Base-by-base conservation (phyloP, 495 filamentous ascomycete genomes). In the Podospora didyma region DNA sequence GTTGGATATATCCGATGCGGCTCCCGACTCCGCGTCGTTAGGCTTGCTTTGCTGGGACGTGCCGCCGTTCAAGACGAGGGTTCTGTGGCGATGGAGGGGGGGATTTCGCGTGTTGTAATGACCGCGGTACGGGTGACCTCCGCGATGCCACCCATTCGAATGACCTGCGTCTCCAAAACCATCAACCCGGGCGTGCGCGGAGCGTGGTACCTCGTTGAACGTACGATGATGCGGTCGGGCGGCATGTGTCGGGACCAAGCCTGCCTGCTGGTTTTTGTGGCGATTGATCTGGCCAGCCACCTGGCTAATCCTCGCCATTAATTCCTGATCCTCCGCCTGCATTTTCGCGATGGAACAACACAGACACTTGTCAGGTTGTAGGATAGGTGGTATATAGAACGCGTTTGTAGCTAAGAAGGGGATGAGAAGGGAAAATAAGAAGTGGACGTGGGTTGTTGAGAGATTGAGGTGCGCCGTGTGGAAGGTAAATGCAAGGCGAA, bases 271-370 rank as follows among this genome's bases (percentile, higher is more conserved):
- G 48, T 81, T 87, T 63, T 89, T 92, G 73, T 90, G 87, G 47
- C 86, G 86, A 71, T 92, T 91, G 71, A 96, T 95, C 69, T 87
- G 86, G 62, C 89, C 85, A 70, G 88, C 85, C 65, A 96, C 76
- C 57, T 84, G 83, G 69, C 84, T 78, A 72, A 96, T 96, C 65
- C 81, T 84, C 51, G 82, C 82, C 65, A 91, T 77, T 45, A 94
- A 75, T 63, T 89, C 87, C 64, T 90, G 83, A 22, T 85, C 79
- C 59, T 90, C 84, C 60, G 88, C 81, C 49, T 87, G 81, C 88
- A 90, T 91, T 24, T 37, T 72, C 14, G 46, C 14, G 34, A 16
- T 16, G 16, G 34, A 37, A 7, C 34, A n/a, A n/a, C n/a, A n/a
- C n/a, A n/a, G n/a, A n/a, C n/a, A n/a, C n/a, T n/a, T n/a, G n/a